Base-by-base conservation (phyloP, 140 eudicot species). In the Erigeron philadelphicus region DNA sequence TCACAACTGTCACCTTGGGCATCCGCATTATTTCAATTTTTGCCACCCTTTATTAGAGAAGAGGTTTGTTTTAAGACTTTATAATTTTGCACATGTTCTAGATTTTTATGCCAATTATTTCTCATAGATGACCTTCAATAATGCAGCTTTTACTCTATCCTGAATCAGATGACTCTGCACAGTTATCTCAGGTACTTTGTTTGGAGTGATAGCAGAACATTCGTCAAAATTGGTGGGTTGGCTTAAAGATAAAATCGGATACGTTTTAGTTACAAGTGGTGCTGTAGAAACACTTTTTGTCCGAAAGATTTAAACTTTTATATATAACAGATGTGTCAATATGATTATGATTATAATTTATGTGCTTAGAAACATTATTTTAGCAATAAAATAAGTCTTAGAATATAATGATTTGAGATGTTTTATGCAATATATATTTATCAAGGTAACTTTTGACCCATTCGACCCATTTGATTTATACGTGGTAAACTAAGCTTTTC, bases 1-100 rank as follows among this genome's bases (percentile, higher is more conserved):
- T 78, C 95, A 76, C 94, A 89, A 46, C 83, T 93, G 64, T 93
- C 98, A 77, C 98, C 98, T 11, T 93, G 98, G 98, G 95, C 98
- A 59, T 93, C 98, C 19, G 98, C 96, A 1, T 77, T 93, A 76
- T 89, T 89, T 80, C 88, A 87, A 19, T 93, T 89, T 77, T 74
- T 93, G 75, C 98, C 98, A 61, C 85, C 85, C 49, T 93, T 86
- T 79, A 89, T 93, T 12, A 84, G 83, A 68, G 85, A 93, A 63
- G 95, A 93, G 96, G 96, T 90, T 18, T 17, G 57, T 64, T 9
- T 62, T 8, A 72, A 4, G 4, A 31, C 38, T 0, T 35, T 54
- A 49, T 43, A 11, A 52, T 3, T 67, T 46, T 68, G 48, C 47
- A 55, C 23, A 48, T 52, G 57, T 15, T 42, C 43, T 1, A 16